Evolutionary conservation across 208 protist species (phyloP), one percentile per base, ranked within the genome.

Genomic region (Leishmania braziliensis): DNA sequence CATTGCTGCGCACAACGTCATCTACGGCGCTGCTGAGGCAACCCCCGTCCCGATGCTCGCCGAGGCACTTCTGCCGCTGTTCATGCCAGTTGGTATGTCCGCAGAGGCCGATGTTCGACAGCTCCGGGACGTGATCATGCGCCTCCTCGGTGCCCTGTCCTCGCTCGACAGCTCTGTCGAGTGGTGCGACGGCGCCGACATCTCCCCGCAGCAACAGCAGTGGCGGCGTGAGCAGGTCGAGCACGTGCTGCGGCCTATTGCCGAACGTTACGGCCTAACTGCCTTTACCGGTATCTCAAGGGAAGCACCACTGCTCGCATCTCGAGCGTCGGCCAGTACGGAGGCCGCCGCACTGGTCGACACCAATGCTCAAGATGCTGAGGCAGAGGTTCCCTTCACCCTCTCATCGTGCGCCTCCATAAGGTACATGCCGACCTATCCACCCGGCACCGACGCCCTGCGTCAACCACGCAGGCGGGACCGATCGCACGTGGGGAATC

Each of bases 11-110:
- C 91, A 95, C 81, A 90, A 95, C 85, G 88, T 89, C 23, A 36
- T 97, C 16, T 97, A 96, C 82, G 91, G 90, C 39, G 84, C 63
- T 2, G 82, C 88, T 23, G 91, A 86, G 65, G 78, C 84, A 62
- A 89, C 89, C 70, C 81, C 88, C 5, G 71, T 87, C 9, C 78
- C 58, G 58, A 81, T 94, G 79, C 76, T 88, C 36, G 82, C 92
- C 6, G 86, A 90, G 8, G 88, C 82, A 4, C 79, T 88, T 77
- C 65, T 84, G 72, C 74, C 77, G 43, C 58, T 97, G 20, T 95
- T 96, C 70, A 75, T 90, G 23, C 84, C 84, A 3, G 4, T 79
- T 14, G 46, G 76, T 1, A 39, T 79, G 54, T 26, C 8, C 3
- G 33, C 14, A 3, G 54, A 76, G 51, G 48, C 51, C n/a, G 73